Conservation (phyloP, 352 stramenopile genomes). For the Thalassiosira mediterranea region DNA sequence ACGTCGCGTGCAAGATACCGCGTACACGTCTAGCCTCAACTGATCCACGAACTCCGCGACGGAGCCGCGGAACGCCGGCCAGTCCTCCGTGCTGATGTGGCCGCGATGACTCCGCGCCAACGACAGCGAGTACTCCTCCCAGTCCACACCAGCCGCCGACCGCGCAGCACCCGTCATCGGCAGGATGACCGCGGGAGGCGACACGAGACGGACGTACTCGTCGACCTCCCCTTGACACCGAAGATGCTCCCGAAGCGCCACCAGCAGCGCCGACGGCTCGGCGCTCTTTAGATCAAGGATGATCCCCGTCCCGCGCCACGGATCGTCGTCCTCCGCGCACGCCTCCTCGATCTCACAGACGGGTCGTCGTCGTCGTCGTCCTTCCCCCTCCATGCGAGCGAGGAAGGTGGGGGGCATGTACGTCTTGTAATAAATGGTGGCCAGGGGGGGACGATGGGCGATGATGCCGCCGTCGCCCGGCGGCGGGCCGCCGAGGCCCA, state of each 20-base stretch:
- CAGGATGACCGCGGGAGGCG: slow-evolving; percentile 32
- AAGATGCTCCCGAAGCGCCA: slow-evolving; percentile 28
- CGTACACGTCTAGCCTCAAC: slow-evolving; percentile 56
- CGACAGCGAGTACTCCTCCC: slow-evolving; percentile 45
- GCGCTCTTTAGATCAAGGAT: slow-evolving; percentile 54
- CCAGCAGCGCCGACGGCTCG: slow-evolving; percentile 33
- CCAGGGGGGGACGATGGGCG: neutral
- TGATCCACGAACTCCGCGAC: slow-evolving; percentile 34
- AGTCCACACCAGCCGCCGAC: slow-evolving; percentile 12
- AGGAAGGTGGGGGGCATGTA: slow-evolving; percentile 82
- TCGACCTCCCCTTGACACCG: slow-evolving; percentile 18
- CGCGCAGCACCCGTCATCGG: slow-evolving; percentile 13
- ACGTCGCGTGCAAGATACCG: slow-evolving; percentile 61
- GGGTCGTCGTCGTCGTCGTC: slow-evolving; percentile 1
- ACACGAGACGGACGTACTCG: slow-evolving; percentile 28
- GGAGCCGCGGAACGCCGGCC: slow-evolving; percentile 51
- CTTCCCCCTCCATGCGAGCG: slow-evolving; percentile 4
- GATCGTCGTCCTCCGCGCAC: neutral
- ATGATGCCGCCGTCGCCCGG: neutral
- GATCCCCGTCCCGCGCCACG: slow-evolving; percentile 7
- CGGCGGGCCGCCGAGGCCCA: slow-evolving; percentile 22
- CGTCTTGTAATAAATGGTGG: slow-evolving; percentile 70
- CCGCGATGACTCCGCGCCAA: slow-evolving; percentile 24
- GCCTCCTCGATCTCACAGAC: slow-evolving; percentile 1
- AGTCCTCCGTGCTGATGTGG: slow-evolving; percentile 75